Conservation (phyloP, 208 protist species). For the Leishmania major region DNA sequence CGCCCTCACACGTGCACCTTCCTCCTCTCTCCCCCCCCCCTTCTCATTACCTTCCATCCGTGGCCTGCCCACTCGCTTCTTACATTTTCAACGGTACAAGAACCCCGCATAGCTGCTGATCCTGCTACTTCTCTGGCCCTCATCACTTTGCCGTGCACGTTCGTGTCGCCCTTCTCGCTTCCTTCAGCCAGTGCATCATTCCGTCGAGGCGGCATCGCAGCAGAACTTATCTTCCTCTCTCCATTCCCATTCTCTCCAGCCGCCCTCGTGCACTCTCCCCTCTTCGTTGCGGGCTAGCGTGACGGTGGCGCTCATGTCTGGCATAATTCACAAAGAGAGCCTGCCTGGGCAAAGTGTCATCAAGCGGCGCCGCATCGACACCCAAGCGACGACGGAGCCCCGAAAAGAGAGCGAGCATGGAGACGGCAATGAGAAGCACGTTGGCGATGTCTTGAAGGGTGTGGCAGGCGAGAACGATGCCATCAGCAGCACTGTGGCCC, state of each 20-base stretch:
- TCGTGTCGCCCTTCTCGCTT: not conserved
- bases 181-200: not conserved
- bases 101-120: not conserved
- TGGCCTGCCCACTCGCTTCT: not conserved
- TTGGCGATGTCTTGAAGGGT: not conserved
- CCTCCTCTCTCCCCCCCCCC: not conserved
- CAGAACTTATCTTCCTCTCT: not conserved
- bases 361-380: slow-evolving; percentile 57
- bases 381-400: not conserved
- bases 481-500: not conserved
- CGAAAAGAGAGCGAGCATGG: not conserved
- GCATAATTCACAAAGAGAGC: slow-evolving; percentile 70
- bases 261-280: not conserved
- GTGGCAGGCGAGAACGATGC: not conserved
- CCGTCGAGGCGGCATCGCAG: not conserved
- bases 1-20: not conserved
- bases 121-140: not conserved
- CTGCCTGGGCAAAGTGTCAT: slow-evolving; percentile 55
- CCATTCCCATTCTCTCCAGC: not conserved
- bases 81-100: not conserved
- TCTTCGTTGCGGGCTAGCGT: not conserved
- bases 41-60: not conserved
- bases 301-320: slow-evolving; percentile 14
- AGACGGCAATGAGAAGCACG: not conserved
- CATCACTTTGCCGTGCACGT: not conserved